Base-by-base conservation (phyloP, 768 basidiomycete genomes). In the Tulasnella calospora region DNA sequence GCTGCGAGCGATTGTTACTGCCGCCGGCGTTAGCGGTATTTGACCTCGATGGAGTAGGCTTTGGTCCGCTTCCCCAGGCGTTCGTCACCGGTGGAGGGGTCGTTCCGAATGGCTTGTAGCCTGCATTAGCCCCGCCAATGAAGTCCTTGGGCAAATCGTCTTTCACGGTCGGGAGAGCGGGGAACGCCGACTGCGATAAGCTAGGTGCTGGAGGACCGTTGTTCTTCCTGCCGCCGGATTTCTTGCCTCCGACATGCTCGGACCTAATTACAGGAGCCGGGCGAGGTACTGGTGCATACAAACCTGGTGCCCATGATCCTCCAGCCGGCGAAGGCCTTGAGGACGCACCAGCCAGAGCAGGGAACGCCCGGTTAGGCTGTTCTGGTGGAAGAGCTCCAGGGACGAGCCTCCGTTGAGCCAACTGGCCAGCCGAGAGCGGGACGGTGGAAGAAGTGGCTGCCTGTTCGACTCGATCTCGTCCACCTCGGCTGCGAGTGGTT, bases 381-480 rank as follows among this genome's bases (percentile, higher is more conserved):
- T 47, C 47, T 9, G 30, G 74, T 36, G 79, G 77, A 6, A 78
- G 76, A 23, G 79, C 79, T 21, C 80, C 78, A 41, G 78, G 78
- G 30, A 80, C 78, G 38, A 73, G 67, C 38, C 78, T 88, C 86
- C 81, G 74, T 86, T 87, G 0, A 85, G 83, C 80, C 87, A 86
- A 12, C 87, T 87, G 81, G 86, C 87, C 0, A 35, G 55, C 17
- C 8, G 38, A 38, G 44, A 72, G 44, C 38, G 71, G 71, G 81
- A 86, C 87, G 1, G 86, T 83, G 21, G 87, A 84, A 2, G 86
- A 85, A 0, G 85, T 83, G 0, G 95, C 96, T 0, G 94, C 95
- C 79, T 89, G 89, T 9, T 94, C 95, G 35, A 97, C 95, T 21
- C 95, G 90, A 80, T 95, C 94, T 91, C 89, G 94, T 0, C 97